Evolutionary conservation across 208 protist species (phyloP).

Genomic region (Trypanosoma conorhini): DNA sequence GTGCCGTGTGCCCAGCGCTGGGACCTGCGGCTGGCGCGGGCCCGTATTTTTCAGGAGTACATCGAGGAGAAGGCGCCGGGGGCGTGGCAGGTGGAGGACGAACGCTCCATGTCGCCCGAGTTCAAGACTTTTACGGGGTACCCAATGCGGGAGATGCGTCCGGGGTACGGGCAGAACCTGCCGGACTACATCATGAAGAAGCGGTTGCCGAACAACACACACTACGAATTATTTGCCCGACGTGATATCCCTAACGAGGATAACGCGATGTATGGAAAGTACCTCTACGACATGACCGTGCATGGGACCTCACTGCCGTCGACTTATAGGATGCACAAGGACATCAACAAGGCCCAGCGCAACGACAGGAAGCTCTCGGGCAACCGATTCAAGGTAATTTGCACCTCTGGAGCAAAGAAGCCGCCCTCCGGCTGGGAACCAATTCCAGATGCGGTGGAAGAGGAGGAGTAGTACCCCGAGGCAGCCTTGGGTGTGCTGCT

Average conservation of each 20-base stretch:
- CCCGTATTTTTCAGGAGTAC: conserved; percentile 91
- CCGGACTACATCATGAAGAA: conserved; percentile 91
- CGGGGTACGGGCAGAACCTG: conserved; percentile 84
- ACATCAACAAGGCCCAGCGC: conserved; percentile 90
- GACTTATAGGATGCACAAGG: conserved; percentile 91
- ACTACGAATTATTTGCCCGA: conserved; percentile 89
- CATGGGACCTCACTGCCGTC: conserved; percentile 85
- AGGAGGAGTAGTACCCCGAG: conserved; percentile 57
- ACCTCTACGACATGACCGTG: conserved; percentile 85
- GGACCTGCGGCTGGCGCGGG: conserved; percentile 81
- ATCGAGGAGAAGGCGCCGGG: conserved; percentile 87
- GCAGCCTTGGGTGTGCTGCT: not conserved
- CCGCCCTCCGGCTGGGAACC: conserved; percentile 83
- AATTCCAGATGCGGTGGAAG: conserved; percentile 71
- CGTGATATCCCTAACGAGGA: conserved; percentile 88
- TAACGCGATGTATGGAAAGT: conserved; percentile 92
- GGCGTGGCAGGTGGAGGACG: conserved; percentile 90
- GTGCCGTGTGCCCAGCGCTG: conserved; percentile 88
- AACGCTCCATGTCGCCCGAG: conserved; percentile 89
- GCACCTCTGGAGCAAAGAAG: conserved; percentile 74
- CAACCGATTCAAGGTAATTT: conserved; percentile 85
- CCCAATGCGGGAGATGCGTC: conserved; percentile 84
- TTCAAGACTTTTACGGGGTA: conserved; percentile 91
- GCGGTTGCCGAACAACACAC: conserved; percentile 88
- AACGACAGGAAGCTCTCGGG: conserved; percentile 90